Percentiles rank a stretch among this genome's conserved stretches.
Conservation (phyloP, 2,329 filamentous ascomycete genomes). For the Cadophora sp. region DNA sequence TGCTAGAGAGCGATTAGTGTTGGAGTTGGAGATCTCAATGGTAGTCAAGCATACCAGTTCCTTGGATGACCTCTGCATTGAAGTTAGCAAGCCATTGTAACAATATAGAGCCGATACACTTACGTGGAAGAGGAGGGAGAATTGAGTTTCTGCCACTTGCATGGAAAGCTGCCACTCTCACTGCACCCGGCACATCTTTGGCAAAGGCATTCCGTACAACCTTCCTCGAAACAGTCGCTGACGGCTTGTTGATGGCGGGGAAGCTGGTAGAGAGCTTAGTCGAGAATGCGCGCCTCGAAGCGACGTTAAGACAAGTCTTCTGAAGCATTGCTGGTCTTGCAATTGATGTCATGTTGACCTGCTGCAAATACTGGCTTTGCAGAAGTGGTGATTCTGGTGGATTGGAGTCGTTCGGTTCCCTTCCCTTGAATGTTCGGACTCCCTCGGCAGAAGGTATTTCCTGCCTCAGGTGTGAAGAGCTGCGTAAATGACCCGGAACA, state of each 20-base stretch:
- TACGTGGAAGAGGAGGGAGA: slow-evolving; percentile 86
- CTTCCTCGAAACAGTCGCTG: slow-evolving; percentile 39
- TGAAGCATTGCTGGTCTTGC: slow-evolving; percentile 57
- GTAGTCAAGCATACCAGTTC: slow-evolving; percentile 66
- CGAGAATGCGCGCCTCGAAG: slow-evolving; percentile 53
- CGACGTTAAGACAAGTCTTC: slow-evolving; percentile 51
- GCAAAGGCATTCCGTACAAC: slow-evolving; percentile 46
- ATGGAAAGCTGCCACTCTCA: slow-evolving; percentile 81
- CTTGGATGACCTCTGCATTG: slow-evolving; percentile 72
- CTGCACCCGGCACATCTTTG: slow-evolving; percentile 50
- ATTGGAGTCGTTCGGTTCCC: slow-evolving; percentile 19
- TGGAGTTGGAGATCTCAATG: slow-evolving; percentile 21
- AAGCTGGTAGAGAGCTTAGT: slow-evolving; percentile 46
- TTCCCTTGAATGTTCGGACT: slow-evolving; percentile 15
- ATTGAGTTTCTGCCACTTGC: slow-evolving; percentile 77
- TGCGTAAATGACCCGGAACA: slow-evolving; percentile 9
- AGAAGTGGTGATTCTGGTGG: slow-evolving; percentile 21
- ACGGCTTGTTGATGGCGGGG: slow-evolving; percentile 45
- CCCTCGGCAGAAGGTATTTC: slow-evolving; percentile 30
- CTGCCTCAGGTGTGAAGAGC: slow-evolving; percentile 11
- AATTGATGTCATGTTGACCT: slow-evolving; percentile 57
- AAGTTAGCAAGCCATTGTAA: slow-evolving; percentile 51
- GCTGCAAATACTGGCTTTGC: slow-evolving; percentile 28
- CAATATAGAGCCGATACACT: slow-evolving; percentile 48
- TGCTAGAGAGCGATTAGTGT: slow-evolving; percentile 56